Base-by-base conservation (phyloP, 179 eudicot genomes). In the Silene coronaria region DNA sequence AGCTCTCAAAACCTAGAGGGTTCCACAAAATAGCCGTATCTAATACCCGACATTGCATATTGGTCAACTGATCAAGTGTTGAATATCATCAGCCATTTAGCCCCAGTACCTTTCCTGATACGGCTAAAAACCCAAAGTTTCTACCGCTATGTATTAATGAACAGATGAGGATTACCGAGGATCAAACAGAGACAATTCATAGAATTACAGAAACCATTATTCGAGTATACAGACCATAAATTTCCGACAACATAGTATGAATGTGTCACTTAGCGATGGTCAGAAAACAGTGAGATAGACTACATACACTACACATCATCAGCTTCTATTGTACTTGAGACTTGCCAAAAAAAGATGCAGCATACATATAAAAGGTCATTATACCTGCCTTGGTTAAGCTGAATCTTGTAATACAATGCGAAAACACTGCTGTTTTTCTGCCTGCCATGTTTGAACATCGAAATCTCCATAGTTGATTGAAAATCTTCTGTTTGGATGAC, bases 351-450 rank as follows among this genome's bases (percentile, higher is more conserved):
- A 11, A 69, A 16, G 45, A 13, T 48, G 74, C 62, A 71, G 23
- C 62, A 28, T 26, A 27, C 2, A 51, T 24, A 71, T 9, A 30
- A 23, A 75, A 75, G 24, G 28, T 16, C 23, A 67, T 16, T 55
- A 67, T 32, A 58, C 75, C 59, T 67, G 36, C 66, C 63, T 14
- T 24, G 28, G 22, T 26, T 19, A 24, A 13, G 59, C 55, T 24
- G 61, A 10, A 26, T 71, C 9, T 30, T 11, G 53, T 19, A 7
- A 75, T 32, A 22, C 22, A 67, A 3, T 21, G 60, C n/a, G 3
- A 17, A 22, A 67, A 21, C n/a, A 48, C 23, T 12, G 36, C 28
- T 57, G 70, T 57, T 60, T 67, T 57, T 57, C 73, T 58, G 74
- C 38, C 68, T 69, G 12, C 2, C 3, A 21, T 2, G 46, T 26